Percentiles rank a stretch among this genome's conserved stretches.
These are phyloP conservation scores for Scenedesmus sp. DNA, from an alignment of 163 green algal species.

Conservation along the genomic window DNA sequence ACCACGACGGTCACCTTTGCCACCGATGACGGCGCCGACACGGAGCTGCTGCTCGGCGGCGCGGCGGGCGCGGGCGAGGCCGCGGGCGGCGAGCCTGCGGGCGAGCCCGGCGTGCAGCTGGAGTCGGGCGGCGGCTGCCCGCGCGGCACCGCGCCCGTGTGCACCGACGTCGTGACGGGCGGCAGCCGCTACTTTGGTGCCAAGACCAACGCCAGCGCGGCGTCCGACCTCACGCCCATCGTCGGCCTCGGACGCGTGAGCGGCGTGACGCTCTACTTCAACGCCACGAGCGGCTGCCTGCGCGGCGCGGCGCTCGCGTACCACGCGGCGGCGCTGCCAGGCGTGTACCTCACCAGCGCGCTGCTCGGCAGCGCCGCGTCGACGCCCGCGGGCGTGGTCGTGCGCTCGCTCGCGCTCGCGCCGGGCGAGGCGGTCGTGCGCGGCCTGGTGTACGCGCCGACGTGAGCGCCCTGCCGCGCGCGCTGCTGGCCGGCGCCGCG, in stretches of 20 bases:
- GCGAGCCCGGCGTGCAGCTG: no score
- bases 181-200: conserved; percentile 4
- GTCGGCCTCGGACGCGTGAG: conserved; percentile 23
- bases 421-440: neutral
- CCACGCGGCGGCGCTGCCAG: conserved; percentile 3
- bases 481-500: no score
- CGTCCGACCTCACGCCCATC: conserved; percentile 14
- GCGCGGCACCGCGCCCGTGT: neutral
- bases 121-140: neutral
- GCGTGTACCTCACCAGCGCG: conserved; percentile 16
- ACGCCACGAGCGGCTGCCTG: conserved; percentile 24
- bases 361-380: conserved; percentile 5
- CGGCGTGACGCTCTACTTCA: conserved; percentile 31
- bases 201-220: neutral
- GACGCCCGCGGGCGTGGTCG: neutral
- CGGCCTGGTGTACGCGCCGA: conserved; percentile 8
- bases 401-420: conserved; percentile 5
- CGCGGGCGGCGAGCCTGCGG: no score
- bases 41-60: neutral
- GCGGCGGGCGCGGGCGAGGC: no score
- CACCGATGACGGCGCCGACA: no score
- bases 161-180: neutral
- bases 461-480: neutral
- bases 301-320: conserved; percentile 30
- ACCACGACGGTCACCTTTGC: no score